Evolutionary conservation across 2,329 filamentous ascomycete genomes (phyloP), one percentile per base, ranked within the genome.

Genomic region (Magnaporthiopsis rhizophila): DNA sequence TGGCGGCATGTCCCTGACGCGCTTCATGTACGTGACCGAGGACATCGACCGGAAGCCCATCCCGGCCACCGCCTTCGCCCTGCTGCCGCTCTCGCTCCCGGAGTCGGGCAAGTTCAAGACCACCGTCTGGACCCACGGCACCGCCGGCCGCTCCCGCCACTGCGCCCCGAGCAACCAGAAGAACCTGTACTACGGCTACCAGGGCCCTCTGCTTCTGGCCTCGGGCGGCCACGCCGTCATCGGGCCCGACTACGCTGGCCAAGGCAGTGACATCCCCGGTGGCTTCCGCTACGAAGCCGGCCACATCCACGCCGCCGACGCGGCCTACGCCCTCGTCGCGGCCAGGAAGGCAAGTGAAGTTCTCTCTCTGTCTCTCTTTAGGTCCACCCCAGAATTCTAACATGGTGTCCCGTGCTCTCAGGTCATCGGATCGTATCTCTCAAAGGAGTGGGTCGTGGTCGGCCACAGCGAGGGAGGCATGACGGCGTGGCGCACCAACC

Each of bases 391-490:
- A 24, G 3, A 53, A 53, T 53, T 9, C 45, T 53, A 53, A 53
- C 45, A 53, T n/a, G 5, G 18, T 24, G 9, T 13, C 21, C 45
- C 45, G 9, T 21, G 5, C 36, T 8, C 38, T 24, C 9, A 53
- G 45, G 45, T 60, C 15, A 38, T 71, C 0, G 66, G 68, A 3
- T 36, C 62, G 2, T 50, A 64, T 0, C 50, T 71, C 0, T 65
- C 65, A 15, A 59, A 68, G 9, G 67, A 71, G n/a, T 71, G 69
- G 69, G 69, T 66, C 3, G 65, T 70, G 0, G 32, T 64, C 0
- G 70, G 70, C 0, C 70, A 71, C 30, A 71, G 69, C 61, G 69
- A 71, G 28, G 70, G 70, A 0, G 70, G 70, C 11, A 65, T 70
- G 66, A 69, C 69, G 0, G 69, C 64, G 1, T 71, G 70, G 69